phyloP scores from a whole-genome alignment of 2,329 filamentous ascomycete species.

The Sclerotinia borealis region DNA sequence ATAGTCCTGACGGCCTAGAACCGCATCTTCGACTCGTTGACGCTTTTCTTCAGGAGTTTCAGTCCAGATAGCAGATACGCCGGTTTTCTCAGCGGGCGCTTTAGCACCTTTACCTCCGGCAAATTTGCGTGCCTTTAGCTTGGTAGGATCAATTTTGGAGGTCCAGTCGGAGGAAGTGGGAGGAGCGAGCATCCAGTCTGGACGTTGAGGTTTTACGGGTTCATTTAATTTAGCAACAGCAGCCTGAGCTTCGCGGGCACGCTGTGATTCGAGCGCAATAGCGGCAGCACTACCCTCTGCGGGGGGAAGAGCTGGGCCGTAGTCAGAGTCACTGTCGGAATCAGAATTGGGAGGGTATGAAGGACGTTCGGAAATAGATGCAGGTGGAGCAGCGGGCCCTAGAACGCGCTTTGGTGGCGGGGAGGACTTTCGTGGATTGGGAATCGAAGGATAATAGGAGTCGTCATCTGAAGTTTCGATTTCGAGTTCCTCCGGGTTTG shows the following conservation, averaged over 20 bases:
- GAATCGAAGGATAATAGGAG: constrained; percentile 3
- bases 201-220: constrained; percentile 54
- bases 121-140: constrained; percentile 76
- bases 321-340: constrained; percentile 42
- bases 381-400: constrained; percentile 40
- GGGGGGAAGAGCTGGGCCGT: constrained; percentile 53
- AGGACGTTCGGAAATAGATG: constrained; percentile 36
- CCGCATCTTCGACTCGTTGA: constrained; percentile 70
- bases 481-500: constrained; percentile 39
- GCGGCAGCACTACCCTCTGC: constrained; percentile 31
- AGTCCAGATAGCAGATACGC: constrained; percentile 61
- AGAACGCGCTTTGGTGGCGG: constrained; percentile 21
- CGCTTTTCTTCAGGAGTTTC: constrained; percentile 88
- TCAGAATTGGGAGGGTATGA: constrained; percentile 30
- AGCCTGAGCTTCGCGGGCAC: not conserved
- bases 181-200: constrained; percentile 78
- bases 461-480: constrained; percentile 35
- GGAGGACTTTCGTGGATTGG: not conserved
- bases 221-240: constrained; percentile 21
- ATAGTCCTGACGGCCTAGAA: constrained; percentile 58
- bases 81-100: constrained; percentile 32
- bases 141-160: constrained; percentile 72
- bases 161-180: constrained; percentile 48
- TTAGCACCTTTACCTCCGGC: constrained; percentile 58
- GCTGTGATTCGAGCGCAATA: not conserved